Percentiles rank a stretch among this genome's conserved stretches.
Evolutionary conservation across 2,329 filamentous ascomycete species (phyloP).

Genomic region (Aspergillus amoenus): DNA sequence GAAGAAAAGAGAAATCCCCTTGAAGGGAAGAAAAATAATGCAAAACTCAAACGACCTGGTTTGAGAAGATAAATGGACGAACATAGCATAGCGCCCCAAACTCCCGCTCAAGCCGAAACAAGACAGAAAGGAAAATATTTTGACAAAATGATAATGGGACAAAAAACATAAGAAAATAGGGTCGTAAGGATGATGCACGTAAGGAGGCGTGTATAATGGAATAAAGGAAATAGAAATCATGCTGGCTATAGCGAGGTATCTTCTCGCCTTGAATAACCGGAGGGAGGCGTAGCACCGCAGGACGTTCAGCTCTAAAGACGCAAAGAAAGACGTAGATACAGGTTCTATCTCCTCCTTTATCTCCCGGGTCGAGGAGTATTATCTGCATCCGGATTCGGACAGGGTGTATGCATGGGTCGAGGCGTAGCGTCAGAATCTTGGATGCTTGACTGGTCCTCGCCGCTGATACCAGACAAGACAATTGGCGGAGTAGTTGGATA

Average conservation of each 20-base stretch:
- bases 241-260: too few relatives aligned
- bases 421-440: conserved; percentile 35
- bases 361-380: conserved; percentile 27
- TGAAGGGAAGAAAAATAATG: conserved; percentile 1
- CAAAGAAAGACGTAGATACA: conserved; percentile 1
- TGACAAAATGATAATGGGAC: conserved; percentile 23
- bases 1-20: conserved; percentile 1
- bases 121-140: conserved; percentile 19
- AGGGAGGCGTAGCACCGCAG: not conserved
- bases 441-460: conserved; percentile 21
- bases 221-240: not conserved
- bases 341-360: conserved; percentile 18
- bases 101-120: conserved; percentile 21
- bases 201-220: not conserved
- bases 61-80: not conserved
- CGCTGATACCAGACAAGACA: conserved; percentile 20
- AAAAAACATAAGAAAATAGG: conserved; percentile 20
- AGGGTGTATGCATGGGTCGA: conserved; percentile 31
- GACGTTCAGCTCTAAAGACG: not conserved
- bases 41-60: conserved; percentile 7
- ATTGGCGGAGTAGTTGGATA: conserved; percentile 23
- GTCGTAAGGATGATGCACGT: conserved; percentile 15
- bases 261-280: not conserved
- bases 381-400: conserved; percentile 25
- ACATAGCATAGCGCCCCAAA: conserved; percentile 15